Conservation (phyloP, 208 protist genomes). For the Trypanosoma boissoni region DNA sequence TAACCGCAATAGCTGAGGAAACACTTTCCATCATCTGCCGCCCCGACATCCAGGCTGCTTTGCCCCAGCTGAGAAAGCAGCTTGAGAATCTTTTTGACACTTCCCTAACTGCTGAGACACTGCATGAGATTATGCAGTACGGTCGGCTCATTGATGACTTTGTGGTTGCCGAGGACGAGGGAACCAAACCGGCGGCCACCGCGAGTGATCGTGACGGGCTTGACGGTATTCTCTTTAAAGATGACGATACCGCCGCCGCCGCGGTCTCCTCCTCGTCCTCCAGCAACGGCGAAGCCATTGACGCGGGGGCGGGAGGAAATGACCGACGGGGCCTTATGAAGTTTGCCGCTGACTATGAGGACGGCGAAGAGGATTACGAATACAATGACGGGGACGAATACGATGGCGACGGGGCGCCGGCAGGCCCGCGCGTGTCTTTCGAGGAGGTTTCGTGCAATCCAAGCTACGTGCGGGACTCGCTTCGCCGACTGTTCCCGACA, state of each 20-base stretch:
- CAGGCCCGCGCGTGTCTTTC: slow-evolving; percentile 49
- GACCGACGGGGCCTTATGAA: slow-evolving; percentile 31
- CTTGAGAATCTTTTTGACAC: slow-evolving; percentile 73
- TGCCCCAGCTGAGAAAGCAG: slow-evolving; percentile 36
- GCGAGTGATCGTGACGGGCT: slow-evolving; percentile 10
- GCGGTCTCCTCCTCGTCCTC: no score
- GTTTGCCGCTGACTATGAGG: slow-evolving; percentile 39
- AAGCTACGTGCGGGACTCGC: slow-evolving; percentile 69
- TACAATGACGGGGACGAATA: slow-evolving; percentile 25
- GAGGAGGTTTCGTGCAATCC: slow-evolving; percentile 83
- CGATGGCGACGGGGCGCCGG: slow-evolving; percentile 4
- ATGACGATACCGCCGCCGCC: not conserved
- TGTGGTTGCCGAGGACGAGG: slow-evolving; percentile 33
- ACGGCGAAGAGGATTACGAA: slow-evolving; percentile 34
- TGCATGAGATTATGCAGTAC: slow-evolving; percentile 66
- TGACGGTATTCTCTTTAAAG: slow-evolving; percentile 13
- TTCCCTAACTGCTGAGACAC: slow-evolving; percentile 52
- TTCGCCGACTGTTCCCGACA: slow-evolving; percentile 77
- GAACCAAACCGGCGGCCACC: not conserved
- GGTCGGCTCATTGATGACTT: slow-evolving; percentile 82
- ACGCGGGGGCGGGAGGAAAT: slow-evolving; percentile 31
- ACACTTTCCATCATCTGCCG: slow-evolving; percentile 66
- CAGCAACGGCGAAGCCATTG: slow-evolving; percentile 14
- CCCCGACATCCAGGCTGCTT: slow-evolving; percentile 17
- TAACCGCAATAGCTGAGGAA: slow-evolving; percentile 78